Base-by-base conservation (phyloP, 2,329 filamentous ascomycete genomes). In the Curvularia spicifera region DNA sequence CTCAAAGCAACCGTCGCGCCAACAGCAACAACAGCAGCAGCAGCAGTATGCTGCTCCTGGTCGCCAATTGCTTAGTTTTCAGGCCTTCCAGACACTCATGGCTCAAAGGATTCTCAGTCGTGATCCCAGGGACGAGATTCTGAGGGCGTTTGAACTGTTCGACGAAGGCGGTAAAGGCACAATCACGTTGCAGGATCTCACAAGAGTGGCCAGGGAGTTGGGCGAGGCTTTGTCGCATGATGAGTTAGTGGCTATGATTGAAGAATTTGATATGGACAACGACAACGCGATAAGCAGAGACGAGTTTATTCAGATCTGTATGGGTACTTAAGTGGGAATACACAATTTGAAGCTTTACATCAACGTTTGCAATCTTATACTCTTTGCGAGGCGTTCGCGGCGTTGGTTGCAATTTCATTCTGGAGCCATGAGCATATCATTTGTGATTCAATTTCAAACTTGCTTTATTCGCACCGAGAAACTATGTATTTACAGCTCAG, bases 241-340 rank as follows among this genome's bases (percentile, higher is more conserved):
- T 71, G 95, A 99, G 77, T 83, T 99, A 61, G 84, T 87, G 68
- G 93, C 93, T 64, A 99, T 99, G 95, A 95, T 99, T 80, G 93
- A 97, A 72, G 94, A 98, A 78, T 96, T 98, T 80, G 95, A 99
- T 80, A 84, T 97, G 64, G 91, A 96, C 73, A 94, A 92, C 1
- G 96, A 96, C 68, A 93, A 93, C 10, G 93, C 84, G 56, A 87
- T 89, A 65, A 83, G 81, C 47, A 75, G 84, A 68, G 86, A 89
- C 58, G 86, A 86, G 58, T 89, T 89, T 78, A 80, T 89, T 67
- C 83, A 84, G n/a, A 89, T 89, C 65, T 89, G 87, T 75, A 79
- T 88, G 75, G 80, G 79, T 13, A 55, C 51, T 15, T 74, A 44
- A 57, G 15, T 1, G 9, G 37, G 15, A 15, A 9, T 6, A 8